These are phyloP conservation scores for Ajuga chamaepitys DNA, from an alignment of 257 asterid species.

Conservation along the genomic window DNA sequence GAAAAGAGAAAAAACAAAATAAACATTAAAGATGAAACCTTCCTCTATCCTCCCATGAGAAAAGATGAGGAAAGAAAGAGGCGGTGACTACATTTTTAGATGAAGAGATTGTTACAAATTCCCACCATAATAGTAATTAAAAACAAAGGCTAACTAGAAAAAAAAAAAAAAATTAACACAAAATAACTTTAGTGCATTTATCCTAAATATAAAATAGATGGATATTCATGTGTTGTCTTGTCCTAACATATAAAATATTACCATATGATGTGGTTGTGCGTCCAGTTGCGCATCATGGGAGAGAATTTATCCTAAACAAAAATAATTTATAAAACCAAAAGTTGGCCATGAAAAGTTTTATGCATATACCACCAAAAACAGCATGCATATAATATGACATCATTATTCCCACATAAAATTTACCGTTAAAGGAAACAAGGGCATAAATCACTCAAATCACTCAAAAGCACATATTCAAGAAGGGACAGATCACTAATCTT, in stretches of 20 bases:
- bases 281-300: slow-evolving; percentile 2
- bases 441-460: slow-evolving; percentile 34
- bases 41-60: too few species aligned
- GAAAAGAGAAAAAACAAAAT: too few species aligned
- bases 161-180: too few species aligned
- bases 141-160: too few species aligned
- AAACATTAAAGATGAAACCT: too few species aligned
- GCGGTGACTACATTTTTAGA: too few species aligned
- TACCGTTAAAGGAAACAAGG: slow-evolving; percentile 1
- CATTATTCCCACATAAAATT: neutral
- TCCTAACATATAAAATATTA: neutral
- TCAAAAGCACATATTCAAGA: slow-evolving; percentile 37
- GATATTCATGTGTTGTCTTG: neutral
- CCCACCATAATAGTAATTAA: too few species aligned
- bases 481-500: slow-evolving; percentile 26
- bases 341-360: slow-evolving; percentile 15
- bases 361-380: slow-evolving; percentile 15
- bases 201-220: too few species aligned
- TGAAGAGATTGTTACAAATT: too few species aligned
- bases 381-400: slow-evolving; percentile 16
- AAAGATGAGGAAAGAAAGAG: too few species aligned
- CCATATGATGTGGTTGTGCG: neutral
- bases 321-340: too few species aligned
- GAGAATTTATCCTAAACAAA: slow-evolving; percentile 13
- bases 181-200: too few species aligned